These are phyloP conservation scores for Penium margaritaceum DNA, from an alignment of 139 green algal species.

Conservation along the genomic window DNA sequence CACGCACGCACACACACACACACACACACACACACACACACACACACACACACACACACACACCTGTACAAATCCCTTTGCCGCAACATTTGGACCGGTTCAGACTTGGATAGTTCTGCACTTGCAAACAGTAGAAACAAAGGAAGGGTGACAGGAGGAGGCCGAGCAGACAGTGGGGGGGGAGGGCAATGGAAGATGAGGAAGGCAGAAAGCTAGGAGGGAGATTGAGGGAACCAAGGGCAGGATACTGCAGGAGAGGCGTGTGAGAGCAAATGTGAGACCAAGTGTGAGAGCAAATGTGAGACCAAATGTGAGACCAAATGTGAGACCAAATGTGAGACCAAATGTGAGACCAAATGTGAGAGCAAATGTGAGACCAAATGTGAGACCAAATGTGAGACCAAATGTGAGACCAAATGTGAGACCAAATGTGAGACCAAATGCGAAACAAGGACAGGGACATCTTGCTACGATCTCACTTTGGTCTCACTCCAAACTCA, in stretches of 20 bases:
- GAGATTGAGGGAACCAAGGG: no score
- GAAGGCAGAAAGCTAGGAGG: no score
- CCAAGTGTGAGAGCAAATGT: not conserved
- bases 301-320: no score
- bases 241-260: not conserved
- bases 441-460: not conserved
- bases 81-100: constrained; percentile 48
- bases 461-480: no score
- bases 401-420: no score
- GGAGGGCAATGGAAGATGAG: no score
- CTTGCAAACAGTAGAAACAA: not conserved
- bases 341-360: not conserved
- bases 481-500: no score
- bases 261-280: not conserved
- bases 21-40: not conserved
- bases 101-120: constrained; percentile 44
- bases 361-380: not conserved
- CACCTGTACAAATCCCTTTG: constrained; percentile 50
- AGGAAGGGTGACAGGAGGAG: not conserved
- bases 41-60: constrained; percentile 7
- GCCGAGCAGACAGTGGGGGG: no score
- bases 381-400: no score
- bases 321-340: no score
- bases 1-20: not conserved
- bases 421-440: not conserved